Conservation (phyloP, 768 basidiomycete genomes). For the Naematelia aurantialba region DNA sequence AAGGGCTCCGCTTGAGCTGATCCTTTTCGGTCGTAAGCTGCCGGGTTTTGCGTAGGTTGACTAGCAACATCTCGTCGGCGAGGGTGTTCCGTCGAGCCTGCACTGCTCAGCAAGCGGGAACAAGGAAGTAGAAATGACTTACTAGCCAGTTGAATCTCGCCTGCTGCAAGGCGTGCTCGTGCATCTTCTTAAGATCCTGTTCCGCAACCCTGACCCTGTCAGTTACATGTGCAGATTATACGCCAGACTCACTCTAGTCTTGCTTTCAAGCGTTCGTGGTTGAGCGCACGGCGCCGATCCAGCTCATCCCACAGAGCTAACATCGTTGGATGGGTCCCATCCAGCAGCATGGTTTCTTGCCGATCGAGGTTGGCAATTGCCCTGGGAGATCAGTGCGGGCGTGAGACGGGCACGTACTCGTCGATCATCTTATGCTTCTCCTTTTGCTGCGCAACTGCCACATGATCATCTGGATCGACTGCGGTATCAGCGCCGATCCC, state of each 20-base stretch:
- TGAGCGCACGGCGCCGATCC: too few relatives aligned
- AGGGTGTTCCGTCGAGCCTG: conserved; percentile 13
- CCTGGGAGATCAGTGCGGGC: too few relatives aligned
- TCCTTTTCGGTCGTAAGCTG: conserved; percentile 13
- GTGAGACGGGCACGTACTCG: conserved; percentile 32
- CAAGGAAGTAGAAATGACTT: conserved; percentile 2
- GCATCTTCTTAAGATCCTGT: conserved; percentile 18
- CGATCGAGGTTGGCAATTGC: conserved; percentile 30
- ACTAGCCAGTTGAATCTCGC: conserved; percentile 20
- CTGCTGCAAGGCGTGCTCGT: conserved; percentile 15
- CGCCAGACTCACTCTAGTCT: too few relatives aligned
- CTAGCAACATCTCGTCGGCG: conserved; percentile 6
- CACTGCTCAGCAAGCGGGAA: neutral
- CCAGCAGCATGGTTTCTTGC: too few relatives aligned
- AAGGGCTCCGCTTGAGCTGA: conserved; percentile 11
- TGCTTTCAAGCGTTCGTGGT: too few relatives aligned
- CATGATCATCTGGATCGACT: conserved; percentile 42
- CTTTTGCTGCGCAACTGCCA: conserved; percentile 32
- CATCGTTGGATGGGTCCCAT: too few relatives aligned
- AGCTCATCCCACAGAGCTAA: too few relatives aligned
- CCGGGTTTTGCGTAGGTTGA: conserved; percentile 13
- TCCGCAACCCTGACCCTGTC: too few relatives aligned
- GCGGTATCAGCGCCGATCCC: too few relatives aligned
- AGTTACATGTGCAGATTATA: too few relatives aligned
- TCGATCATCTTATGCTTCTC: conserved; percentile 38